Evolutionary conservation across 441 rosid genomes (phyloP).

Genomic region (Daphne laureola): DNA sequence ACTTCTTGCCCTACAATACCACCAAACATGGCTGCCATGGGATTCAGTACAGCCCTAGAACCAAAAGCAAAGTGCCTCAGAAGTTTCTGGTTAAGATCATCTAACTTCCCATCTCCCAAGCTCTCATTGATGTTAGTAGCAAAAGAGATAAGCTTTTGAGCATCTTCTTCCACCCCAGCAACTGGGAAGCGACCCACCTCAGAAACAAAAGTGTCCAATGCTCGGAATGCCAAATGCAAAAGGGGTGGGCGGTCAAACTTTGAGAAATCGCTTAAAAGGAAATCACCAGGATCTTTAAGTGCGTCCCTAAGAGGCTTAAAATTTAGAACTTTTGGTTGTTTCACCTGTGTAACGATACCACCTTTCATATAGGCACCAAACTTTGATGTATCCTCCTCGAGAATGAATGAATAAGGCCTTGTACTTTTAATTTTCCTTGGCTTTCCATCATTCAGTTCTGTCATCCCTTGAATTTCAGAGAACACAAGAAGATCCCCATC

Average conservation of each 20-base stretch:
- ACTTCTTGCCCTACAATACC: conserved; percentile 97
- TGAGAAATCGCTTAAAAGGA: conserved; percentile 86
- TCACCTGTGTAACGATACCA: conserved; percentile 94
- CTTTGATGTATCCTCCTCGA: conserved; percentile 73
- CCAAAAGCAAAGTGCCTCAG: conserved; percentile 80
- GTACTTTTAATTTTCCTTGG: conserved; percentile 78
- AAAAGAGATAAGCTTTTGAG: conserved; percentile 54
- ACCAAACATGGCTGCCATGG: conserved; percentile 99
- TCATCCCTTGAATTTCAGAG: conserved; percentile 93
- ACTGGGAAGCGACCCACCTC: conserved; percentile 59
- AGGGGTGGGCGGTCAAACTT: conserved; percentile 90
- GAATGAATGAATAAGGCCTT: conserved; percentile 68
- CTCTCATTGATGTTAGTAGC: conserved; percentile 48
- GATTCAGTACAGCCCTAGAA: conserved; percentile 87
- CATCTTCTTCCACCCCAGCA: conserved; percentile 90
- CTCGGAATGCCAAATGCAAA: conserved; percentile 88
- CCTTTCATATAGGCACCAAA: conserved; percentile 64
- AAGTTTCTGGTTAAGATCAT: conserved; percentile 57
- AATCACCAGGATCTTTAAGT: conserved; percentile 82
- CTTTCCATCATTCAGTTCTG: conserved; percentile 82
- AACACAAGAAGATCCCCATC: conserved; percentile 91
- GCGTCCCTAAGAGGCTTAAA: conserved; percentile 81
- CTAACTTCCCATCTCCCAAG: conserved; percentile 51
- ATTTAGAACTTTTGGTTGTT: conserved; percentile 72
- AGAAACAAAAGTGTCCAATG: conserved; percentile 63